Conservation (phyloP, 73 alveolate genomes). For the Paramecium biaurelia region DNA sequence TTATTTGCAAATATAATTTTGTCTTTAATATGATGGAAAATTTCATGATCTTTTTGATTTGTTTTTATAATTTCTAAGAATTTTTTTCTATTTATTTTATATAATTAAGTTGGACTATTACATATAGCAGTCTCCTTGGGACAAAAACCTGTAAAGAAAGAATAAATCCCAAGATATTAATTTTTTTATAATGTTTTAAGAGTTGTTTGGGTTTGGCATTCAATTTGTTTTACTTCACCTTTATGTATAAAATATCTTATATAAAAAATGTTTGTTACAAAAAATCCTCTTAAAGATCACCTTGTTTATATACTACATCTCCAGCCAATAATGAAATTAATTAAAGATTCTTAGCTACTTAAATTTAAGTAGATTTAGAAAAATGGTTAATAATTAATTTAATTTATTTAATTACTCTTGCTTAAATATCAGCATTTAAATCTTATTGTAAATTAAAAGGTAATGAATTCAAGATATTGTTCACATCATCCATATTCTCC, state of each 20-base stretch:
- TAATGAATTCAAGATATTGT: background rate
- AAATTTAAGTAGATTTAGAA: background rate
- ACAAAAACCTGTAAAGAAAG: background rate
- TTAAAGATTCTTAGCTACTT: background rate
- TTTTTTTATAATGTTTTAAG: background rate
- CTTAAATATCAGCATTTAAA: background rate
- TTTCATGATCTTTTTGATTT: conserved; percentile 36
- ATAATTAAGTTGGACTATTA: background rate
- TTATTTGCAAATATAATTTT: background rate
- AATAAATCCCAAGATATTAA: background rate
- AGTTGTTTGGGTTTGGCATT: background rate
- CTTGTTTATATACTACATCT: background rate
- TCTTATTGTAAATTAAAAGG: background rate
- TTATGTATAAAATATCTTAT: background rate
- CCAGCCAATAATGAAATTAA: background rate
- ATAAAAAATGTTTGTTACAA: background rate
- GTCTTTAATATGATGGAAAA: conserved; percentile 33
- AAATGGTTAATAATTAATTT: conserved; percentile 15
- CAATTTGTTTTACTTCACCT: background rate
- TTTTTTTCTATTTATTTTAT: background rate
- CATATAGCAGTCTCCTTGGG: conserved; percentile 17
- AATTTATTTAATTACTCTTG: background rate
- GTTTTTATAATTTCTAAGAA: background rate
- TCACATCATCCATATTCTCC: background rate
- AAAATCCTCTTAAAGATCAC: background rate